phyloP scores from a whole-genome alignment of 805 yeast species.

The Priceomyces fermenticarens region DNA sequence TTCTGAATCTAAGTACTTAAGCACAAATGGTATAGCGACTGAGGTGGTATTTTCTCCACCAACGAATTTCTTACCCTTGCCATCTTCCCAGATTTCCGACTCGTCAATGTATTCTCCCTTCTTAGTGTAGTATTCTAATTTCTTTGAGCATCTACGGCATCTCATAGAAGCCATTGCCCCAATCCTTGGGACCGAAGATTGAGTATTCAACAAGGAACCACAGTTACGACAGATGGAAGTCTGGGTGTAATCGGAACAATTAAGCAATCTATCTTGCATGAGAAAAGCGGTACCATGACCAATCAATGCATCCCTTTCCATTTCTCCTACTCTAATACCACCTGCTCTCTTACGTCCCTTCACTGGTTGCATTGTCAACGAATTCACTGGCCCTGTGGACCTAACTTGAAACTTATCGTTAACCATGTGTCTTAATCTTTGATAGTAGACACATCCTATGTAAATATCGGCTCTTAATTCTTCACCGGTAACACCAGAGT shows the following conservation, averaged over 20 bases:
- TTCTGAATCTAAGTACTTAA: slow-evolving; percentile 92
- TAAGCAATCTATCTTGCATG: slow-evolving; percentile 89
- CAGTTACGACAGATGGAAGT: slow-evolving; percentile 87
- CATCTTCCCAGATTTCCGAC: slow-evolving; percentile 93
- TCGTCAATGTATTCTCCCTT: slow-evolving; percentile 55
- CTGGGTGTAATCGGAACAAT: slow-evolving; percentile 94
- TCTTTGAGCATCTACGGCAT: slow-evolving; percentile 88
- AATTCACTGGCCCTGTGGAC: slow-evolving; percentile 97
- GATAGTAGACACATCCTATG: slow-evolving; percentile 96
- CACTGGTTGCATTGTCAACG: slow-evolving; percentile 98
- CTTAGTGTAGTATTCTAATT: slow-evolving; percentile 54
- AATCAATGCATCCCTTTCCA: slow-evolving; percentile 98
- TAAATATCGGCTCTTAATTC: slow-evolving; percentile 94
- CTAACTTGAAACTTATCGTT: slow-evolving; percentile 99
- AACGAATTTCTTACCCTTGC: slow-evolving; percentile 83
- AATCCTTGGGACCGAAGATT: slow-evolving; percentile 84
- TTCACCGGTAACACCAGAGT: slow-evolving; percentile 97
- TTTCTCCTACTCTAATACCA: slow-evolving; percentile 99
- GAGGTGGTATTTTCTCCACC: slow-evolving; percentile 96
- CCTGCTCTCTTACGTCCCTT: slow-evolving; percentile 98
- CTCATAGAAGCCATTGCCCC: slow-evolving; percentile 76
- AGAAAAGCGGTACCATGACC: slow-evolving; percentile 98
- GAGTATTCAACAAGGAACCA: slow-evolving; percentile 89
- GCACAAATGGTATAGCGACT: slow-evolving; percentile 93
- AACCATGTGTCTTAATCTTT: slow-evolving; percentile 98